Percentiles rank a stretch among this genome's conserved stretches.
phyloP scores from a whole-genome alignment of 768 basidiomycete species.

The Amanita polypyramis region DNA sequence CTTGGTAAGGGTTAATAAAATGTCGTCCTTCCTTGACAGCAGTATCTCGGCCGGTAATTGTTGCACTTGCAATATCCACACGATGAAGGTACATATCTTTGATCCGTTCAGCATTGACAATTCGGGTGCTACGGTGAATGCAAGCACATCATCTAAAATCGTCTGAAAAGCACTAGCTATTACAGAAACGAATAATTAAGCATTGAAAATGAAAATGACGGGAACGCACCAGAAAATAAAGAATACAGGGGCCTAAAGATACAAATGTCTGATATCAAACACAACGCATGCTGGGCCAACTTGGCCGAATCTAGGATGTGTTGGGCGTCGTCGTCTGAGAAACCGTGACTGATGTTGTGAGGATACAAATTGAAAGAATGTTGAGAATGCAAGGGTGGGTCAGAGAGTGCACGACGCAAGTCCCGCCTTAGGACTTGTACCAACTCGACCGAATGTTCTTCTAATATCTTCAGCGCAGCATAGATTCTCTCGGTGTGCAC shows the following conservation, averaged over 20 bases:
- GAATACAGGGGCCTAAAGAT: constrained; percentile 32
- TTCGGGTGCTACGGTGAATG: constrained; percentile 23
- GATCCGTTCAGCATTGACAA: constrained; percentile 27
- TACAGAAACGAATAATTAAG: not conserved
- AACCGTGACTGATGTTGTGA: constrained; percentile 9
- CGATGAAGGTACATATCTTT: constrained; percentile 36
- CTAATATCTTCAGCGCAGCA: constrained; percentile 17
- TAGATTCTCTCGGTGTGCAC: constrained; percentile 4
- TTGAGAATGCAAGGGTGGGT: constrained; percentile 18
- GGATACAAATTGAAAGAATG: constrained; percentile 12
- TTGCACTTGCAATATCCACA: constrained; percentile 42
- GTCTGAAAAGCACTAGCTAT: constrained; percentile 33
- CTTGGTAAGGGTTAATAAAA: constrained; percentile 25
- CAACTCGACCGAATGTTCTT: constrained; percentile 22
- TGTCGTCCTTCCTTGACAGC: constrained; percentile 16
- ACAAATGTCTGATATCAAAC: constrained; percentile 40
- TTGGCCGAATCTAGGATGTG: constrained; percentile 28
- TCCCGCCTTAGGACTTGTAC: constrained; percentile 39
- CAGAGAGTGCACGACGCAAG: constrained; percentile 30
- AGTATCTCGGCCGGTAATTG: constrained; percentile 34
- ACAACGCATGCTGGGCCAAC: constrained; percentile 45
- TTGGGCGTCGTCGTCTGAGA: constrained; percentile 28
- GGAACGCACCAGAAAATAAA: constrained; percentile 38
- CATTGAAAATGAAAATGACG: not conserved
- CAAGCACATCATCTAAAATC: constrained; percentile 35